Conservation (phyloP, 805 yeast genomes). For the Barnettozyma vustinii region DNA sequence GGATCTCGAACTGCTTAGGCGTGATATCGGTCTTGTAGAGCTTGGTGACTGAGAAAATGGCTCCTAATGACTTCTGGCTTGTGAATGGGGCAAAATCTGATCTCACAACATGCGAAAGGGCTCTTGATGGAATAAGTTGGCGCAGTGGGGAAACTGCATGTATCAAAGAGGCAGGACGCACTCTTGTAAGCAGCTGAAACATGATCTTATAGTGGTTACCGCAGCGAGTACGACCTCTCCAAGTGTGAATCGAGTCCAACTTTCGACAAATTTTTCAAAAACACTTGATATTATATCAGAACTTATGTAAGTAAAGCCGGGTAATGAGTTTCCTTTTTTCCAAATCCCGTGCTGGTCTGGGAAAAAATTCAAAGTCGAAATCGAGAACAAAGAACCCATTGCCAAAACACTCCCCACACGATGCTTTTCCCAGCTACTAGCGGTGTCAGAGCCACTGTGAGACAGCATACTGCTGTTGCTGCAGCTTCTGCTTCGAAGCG, state of each 20-base stretch:
- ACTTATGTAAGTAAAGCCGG: background rate
- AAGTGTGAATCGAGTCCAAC: background rate
- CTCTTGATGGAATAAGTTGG: background rate
- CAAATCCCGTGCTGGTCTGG: background rate
- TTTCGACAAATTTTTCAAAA: background rate
- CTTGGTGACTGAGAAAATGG: conserved; percentile 3
- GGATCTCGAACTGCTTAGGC: conserved; percentile 5
- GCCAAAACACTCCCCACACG: background rate
- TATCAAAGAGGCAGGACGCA: background rate
- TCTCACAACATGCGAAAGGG: conserved; percentile 4
- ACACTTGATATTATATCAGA: background rate
- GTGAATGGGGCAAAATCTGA: conserved; percentile 1
- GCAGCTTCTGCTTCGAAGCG: conserved; percentile 14
- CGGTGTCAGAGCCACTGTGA: conserved; percentile 2
- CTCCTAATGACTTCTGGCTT: conserved; percentile 1
- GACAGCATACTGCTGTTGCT: background rate
- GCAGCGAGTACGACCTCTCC: background rate
- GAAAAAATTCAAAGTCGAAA: background rate
- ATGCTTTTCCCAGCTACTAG: background rate
- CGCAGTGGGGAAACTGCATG: background rate
- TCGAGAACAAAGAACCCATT: background rate
- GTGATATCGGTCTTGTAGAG: conserved; percentile 11
- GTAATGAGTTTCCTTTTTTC: background rate
- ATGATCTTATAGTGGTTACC: background rate
- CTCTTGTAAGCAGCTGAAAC: conserved; percentile 1